Evolutionary conservation across 352 stramenopile genomes (phyloP).

Genomic region (Pythium grandisporangium): DNA sequence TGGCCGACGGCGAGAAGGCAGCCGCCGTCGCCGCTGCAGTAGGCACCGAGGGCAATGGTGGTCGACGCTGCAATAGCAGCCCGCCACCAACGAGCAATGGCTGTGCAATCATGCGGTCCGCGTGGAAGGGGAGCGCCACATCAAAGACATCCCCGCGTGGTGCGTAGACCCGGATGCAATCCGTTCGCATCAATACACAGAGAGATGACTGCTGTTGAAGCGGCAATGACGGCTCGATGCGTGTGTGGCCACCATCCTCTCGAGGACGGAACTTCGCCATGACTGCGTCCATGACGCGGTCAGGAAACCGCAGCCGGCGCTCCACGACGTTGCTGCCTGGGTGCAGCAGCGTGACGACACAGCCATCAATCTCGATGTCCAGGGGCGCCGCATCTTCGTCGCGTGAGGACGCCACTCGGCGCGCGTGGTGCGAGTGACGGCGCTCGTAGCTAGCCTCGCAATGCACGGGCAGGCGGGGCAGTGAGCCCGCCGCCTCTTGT

Average conservation of each 20-base stretch:
- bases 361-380: constrained; percentile 11
- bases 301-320: constrained; percentile 47
- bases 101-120: constrained; percentile 36
- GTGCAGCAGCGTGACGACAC: constrained; percentile 41
- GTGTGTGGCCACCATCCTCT: constrained; percentile 2
- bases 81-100: constrained; percentile 18
- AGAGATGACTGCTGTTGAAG: constrained; percentile 7
- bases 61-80: constrained; percentile 55
- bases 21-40: constrained; percentile 18
- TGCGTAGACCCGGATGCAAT: constrained; percentile 63
- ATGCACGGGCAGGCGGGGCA: constrained; percentile 8
- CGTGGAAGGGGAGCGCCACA: constrained; percentile 64
- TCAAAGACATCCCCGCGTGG: constrained; percentile 60
- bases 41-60: constrained; percentile 16
- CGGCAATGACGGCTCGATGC: background rate
- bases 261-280: constrained; percentile 26
- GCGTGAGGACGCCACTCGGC: too few species aligned
- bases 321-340: constrained; percentile 44
- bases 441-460: background rate
- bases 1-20: constrained; percentile 13
- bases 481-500: background rate
- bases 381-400: too few species aligned
- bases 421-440: constrained; percentile 1
- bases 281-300: constrained; percentile 43
- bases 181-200: constrained; percentile 55